Conservation (phyloP, 305 asterid genomes). For the Rubia tinctorum region DNA sequence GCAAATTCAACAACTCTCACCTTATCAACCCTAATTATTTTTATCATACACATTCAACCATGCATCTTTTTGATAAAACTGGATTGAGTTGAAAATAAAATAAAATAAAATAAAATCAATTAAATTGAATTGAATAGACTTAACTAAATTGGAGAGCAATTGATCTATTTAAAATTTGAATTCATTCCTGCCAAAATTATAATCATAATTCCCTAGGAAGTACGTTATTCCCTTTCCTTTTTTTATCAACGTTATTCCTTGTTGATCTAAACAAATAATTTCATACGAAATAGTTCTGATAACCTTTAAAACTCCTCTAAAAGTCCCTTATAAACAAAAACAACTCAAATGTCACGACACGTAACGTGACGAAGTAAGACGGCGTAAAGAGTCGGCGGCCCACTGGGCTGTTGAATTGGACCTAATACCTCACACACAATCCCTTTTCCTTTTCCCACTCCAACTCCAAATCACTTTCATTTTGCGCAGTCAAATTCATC, state of each 20-base stretch:
- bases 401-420: neutral
- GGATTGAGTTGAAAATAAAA: too few relatives aligned
- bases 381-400: slow-evolving; percentile 1
- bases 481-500: neutral
- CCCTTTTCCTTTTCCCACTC: neutral
- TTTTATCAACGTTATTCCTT: too few relatives aligned
- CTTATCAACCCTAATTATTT: too few relatives aligned
- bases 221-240: neutral
- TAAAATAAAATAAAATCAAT: too few relatives aligned
- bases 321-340: neutral
- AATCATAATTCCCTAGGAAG: neutral
- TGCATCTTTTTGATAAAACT: too few relatives aligned
- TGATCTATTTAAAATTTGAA: too few relatives aligned
- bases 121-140: too few relatives aligned
- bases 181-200: neutral
- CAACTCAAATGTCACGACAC: neutral
- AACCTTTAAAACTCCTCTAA: neutral
- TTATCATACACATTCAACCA: too few relatives aligned
- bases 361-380: neutral
- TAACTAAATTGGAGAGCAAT: too few relatives aligned
- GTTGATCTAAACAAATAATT: neutral
- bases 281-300: neutral
- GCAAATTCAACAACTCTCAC: too few relatives aligned
- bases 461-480: neutral
- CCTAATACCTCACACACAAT: neutral